Evolutionary conservation across 441 rosid genomes (phyloP).

Genomic region (Syzygium syzygioides): DNA sequence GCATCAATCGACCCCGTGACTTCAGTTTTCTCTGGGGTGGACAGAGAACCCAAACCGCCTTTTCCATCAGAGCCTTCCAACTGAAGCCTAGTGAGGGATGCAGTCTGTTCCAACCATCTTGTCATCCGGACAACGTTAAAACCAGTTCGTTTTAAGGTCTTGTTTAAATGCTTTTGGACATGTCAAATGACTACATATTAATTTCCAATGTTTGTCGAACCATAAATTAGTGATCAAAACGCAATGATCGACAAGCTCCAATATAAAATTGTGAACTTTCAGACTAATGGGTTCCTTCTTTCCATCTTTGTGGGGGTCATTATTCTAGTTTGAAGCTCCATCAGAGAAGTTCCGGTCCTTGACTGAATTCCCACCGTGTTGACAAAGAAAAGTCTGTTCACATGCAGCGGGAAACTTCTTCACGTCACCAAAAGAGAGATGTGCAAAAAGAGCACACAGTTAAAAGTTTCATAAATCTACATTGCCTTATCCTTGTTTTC

Average conservation of each 20-base stretch:
- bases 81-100: not conserved
- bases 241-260: fast-evolving
- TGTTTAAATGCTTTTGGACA: not conserved
- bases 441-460: not conserved
- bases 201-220: not conserved
- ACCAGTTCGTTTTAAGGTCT: not conserved
- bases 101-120: not conserved
- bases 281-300: not conserved
- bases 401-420: not conserved
- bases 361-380: not conserved
- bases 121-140: not conserved
- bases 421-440: no score
- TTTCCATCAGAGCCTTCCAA: not conserved
- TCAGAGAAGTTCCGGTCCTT: not conserved
- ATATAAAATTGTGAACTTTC: not conserved
- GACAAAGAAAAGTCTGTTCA: not conserved
- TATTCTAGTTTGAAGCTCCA: not conserved
- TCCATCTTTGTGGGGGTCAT: not conserved
- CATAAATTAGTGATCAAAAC: not conserved
- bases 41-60: not conserved
- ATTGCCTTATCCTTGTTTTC: not conserved
- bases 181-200: not conserved
- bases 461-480: not conserved
- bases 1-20: not conserved
- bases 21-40: not conserved